phyloP scores from a whole-genome alignment of 768 basidiomycete genomes.

The Boletus patriciae region DNA sequence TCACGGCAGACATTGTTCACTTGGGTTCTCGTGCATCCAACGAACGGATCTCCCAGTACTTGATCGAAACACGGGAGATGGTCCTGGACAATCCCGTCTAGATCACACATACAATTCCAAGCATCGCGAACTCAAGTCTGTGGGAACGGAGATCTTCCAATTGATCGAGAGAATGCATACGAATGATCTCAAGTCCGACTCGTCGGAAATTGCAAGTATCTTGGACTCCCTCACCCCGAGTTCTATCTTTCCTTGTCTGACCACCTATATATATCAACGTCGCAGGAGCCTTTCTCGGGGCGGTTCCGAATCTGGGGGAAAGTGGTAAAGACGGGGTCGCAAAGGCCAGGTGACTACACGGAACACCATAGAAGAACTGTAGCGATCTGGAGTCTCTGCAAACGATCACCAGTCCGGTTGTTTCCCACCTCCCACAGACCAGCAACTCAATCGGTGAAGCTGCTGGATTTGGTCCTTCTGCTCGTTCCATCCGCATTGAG shows the following conservation, averaged over 20 bases:
- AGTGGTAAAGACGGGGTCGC: conserved; percentile 39
- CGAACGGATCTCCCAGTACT: conserved; percentile 58
- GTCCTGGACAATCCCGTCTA: conserved; percentile 42
- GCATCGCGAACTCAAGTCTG: conserved; percentile 41
- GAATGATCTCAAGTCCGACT: conserved; percentile 34
- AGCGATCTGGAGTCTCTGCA: conserved; percentile 50
- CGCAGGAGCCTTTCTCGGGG: conserved; percentile 19
- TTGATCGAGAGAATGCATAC: conserved; percentile 46
- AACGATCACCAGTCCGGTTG: not conserved
- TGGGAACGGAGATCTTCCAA: conserved; percentile 46
- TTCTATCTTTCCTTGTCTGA: conserved; percentile 41
- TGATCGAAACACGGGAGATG: conserved; percentile 58
- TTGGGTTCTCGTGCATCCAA: conserved; percentile 66
- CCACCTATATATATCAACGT: conserved; percentile 52
- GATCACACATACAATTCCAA: conserved; percentile 35
- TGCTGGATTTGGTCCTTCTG: not conserved
- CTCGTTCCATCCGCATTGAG: conserved; percentile 20
- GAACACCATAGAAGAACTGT: conserved; percentile 46
- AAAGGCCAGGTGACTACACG: conserved; percentile 20
- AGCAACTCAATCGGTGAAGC: not conserved
- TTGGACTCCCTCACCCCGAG: conserved; percentile 48
- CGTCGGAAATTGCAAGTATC: conserved; percentile 41
- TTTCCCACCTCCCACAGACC: not conserved
- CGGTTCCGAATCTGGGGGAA: conserved; percentile 17
- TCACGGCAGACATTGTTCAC: conserved; percentile 64